These are phyloP conservation scores for Histomonas meleagridis DNA, from an alignment of 208 protist genomes.

Conservation along the genomic window DNA sequence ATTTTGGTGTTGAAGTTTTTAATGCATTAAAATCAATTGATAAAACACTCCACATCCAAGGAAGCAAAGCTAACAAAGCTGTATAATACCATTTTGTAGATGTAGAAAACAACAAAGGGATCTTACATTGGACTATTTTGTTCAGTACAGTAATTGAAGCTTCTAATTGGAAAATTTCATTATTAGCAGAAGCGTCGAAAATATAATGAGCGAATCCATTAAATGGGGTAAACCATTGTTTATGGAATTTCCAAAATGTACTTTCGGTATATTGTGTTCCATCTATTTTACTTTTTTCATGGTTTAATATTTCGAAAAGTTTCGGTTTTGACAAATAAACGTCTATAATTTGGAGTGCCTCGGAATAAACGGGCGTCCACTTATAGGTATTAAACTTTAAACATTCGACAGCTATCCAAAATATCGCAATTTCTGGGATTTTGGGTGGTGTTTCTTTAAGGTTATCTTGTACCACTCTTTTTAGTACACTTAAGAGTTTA, in stretches of 20 bases:
- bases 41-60: slow-evolving; percentile 19
- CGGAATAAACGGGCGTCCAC: neutral
- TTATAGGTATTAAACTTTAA: neutral
- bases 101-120: neutral
- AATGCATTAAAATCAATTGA: neutral
- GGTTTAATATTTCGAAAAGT: neutral
- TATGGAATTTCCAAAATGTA: slow-evolving; percentile 5
- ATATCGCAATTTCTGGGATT: neutral
- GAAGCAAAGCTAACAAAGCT: neutral
- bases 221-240: neutral
- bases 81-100: neutral
- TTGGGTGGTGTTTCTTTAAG: neutral
- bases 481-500: neutral
- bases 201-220: neutral
- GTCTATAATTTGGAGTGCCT: neutral
- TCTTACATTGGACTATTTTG: neutral
- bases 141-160: neutral
- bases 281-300: neutral
- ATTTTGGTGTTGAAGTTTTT: neutral
- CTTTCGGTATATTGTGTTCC: neutral
- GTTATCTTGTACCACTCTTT: neutral
- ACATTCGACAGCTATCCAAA: neutral
- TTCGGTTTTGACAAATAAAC: neutral
- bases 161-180: neutral
- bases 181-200: neutral